These are phyloP conservation scores for Psilocybe subaeruginosa DNA, from an alignment of 768 basidiomycete species.

Conservation along the genomic window DNA sequence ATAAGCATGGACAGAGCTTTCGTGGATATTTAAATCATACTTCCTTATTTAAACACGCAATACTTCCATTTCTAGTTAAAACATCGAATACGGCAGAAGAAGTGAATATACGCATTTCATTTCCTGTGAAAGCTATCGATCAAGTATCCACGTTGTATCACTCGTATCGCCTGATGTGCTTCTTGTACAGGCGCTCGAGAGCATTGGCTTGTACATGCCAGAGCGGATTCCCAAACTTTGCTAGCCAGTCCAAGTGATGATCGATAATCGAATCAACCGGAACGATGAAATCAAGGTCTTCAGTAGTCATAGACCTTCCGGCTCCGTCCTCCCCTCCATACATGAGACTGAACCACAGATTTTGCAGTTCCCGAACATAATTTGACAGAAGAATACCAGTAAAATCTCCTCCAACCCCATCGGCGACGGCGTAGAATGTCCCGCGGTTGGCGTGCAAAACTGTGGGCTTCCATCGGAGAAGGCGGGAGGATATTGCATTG, in stretches of 20 bases:
- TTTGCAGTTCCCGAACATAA: not conserved
- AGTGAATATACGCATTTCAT: no score
- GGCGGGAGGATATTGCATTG: not conserved
- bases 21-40: no score
- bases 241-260: slow-evolving; percentile 6
- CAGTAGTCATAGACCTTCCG: slow-evolving; percentile 1
- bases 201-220: slow-evolving; percentile 6
- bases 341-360: slow-evolving; percentile 2
- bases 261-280: slow-evolving; percentile 1
- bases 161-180: not conserved
- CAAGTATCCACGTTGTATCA: not conserved
- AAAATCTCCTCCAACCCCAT: not conserved
- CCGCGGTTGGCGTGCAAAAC: slow-evolving; percentile 8
- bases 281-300: slow-evolving; percentile 8
- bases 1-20: no score
- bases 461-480: slow-evolving; percentile 1
- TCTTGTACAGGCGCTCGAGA: not conserved
- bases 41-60: no score
- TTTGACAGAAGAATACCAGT: not conserved
- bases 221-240: not conserved
- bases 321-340: slow-evolving; percentile 11
- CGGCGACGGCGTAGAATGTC: slow-evolving; percentile 7
- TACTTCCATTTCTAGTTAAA: no score
- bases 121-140: no score
- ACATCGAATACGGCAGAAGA: no score